Percentiles rank a stretch among this genome's conserved stretches.
phyloP scores from a whole-genome alignment of 225 moss, liverwort and hornwort genomes.

The Neckera pumila region DNA sequence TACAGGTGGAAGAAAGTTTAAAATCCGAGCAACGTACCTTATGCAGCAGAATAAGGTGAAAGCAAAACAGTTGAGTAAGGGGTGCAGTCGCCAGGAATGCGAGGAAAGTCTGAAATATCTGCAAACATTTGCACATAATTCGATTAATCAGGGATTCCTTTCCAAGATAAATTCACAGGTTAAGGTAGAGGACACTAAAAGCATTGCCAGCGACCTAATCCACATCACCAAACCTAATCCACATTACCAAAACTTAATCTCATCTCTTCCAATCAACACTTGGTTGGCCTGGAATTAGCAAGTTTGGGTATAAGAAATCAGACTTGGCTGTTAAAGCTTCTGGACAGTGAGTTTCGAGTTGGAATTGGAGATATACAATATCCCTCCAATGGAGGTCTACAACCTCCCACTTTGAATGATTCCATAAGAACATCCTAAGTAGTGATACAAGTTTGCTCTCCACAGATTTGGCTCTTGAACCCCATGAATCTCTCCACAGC shows the following conservation, averaged over 20 bases:
- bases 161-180: neutral
- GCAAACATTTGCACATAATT: neutral
- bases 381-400: neutral
- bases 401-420: neutral
- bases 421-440: neutral
- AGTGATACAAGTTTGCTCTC: neutral
- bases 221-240: neutral
- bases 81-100: slow-evolving; percentile 79
- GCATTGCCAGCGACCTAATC: neutral
- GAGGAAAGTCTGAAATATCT: slow-evolving; percentile 51
- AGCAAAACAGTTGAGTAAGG: slow-evolving; percentile 77
- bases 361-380: neutral
- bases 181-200: no score
- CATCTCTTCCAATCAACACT: neutral
- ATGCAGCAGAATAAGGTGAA: slow-evolving; percentile 79
- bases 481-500: neutral
- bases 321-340: neutral
- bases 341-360: neutral
- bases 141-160: neutral
- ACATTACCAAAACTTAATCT: no score
- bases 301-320: neutral
- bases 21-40: slow-evolving; percentile 31
- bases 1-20: neutral
- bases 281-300: neutral
- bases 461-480: neutral